phyloP scores from a whole-genome alignment of 1,284 basidiomycete species.

The Takashimella tepidaria region DNA sequence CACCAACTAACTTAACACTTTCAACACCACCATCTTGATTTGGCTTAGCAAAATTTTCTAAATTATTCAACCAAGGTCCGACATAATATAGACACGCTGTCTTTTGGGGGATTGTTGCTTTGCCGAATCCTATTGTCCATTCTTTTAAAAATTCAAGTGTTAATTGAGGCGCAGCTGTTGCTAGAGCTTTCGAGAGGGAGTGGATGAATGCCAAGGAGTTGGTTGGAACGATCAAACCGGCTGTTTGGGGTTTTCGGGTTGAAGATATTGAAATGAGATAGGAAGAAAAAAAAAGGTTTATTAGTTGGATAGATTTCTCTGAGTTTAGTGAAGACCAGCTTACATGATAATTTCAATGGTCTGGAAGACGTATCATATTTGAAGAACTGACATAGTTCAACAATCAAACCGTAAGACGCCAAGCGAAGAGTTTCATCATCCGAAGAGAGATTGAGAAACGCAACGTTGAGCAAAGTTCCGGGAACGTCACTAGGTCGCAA shows the following conservation, averaged over 20 bases:
- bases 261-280: no score
- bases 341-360: conserved; percentile 59
- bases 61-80: conserved; percentile 78
- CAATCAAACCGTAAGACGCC: conserved; percentile 70
- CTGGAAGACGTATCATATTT: conserved; percentile 67
- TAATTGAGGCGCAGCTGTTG: conserved; percentile 66
- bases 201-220: conserved; percentile 62
- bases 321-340: no score
- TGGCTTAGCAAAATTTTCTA: conserved; percentile 66
- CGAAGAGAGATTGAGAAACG: conserved; percentile 67
- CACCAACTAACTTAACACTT: conserved; percentile 53
- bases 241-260: no score
- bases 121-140: conserved; percentile 56
- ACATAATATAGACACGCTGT: conserved; percentile 72
- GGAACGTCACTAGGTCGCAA: conserved; percentile 75
- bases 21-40: conserved; percentile 49
- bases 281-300: no score
- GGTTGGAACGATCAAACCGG: conserved; percentile 68
- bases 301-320: no score
- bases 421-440: conserved; percentile 68
- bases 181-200: conserved; percentile 65
- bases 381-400: conserved; percentile 69
- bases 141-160: conserved; percentile 82
- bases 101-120: conserved; percentile 60
- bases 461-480: conserved; percentile 73